Base-by-base conservation (phyloP, 306 rosid genomes). In the Ochetophila trinervis region DNA sequence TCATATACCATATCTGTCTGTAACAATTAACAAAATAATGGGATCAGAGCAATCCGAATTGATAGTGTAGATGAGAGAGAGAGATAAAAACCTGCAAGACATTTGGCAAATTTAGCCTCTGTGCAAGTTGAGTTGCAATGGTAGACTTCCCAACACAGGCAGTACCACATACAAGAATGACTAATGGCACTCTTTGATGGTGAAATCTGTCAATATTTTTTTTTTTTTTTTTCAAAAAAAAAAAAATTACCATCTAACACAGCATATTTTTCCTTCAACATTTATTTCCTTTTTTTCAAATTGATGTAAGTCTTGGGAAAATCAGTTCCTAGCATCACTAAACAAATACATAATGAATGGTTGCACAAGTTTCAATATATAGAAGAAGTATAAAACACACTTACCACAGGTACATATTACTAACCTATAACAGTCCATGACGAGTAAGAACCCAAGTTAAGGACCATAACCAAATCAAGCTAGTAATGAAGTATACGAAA, bases 1-100 rank as follows among this genome's bases (percentile, higher is more conserved):
- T 93, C 98, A 59, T 93, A 93, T 30, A 93, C 98, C 97, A 93
- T 93, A 75, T 89, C 98, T 66, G 97, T 93, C 98, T 93, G 83
- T 70, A 80, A 66, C 37, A 78, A 54, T 44, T 53, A 80, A 82
- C 40, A 74, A 70, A 67, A 53, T 15, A 88, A 27, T 61, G 62
- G 37, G 64, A 66, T 42, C 69, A 76, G 30, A 24, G 63, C 34
- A 72, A 69, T 52, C 47, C 24, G 57, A 61, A 24, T 44, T 55
- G 22, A 19, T n/a, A 16, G 21, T 16, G 6, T 35, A 3, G 48
- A 45, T 27, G 62, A 66, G 45, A 72, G 21, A 53, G 22, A 69
- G 62, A 34, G 66, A 76, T 58, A 30, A 52, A 1, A 60, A 87
- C 98, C 96, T 92, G 98, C 71, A 92, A 84, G 51, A 92, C 98